phyloP scores from a whole-genome alignment of 306 rosid species.

The Gastrolobium villosum region DNA sequence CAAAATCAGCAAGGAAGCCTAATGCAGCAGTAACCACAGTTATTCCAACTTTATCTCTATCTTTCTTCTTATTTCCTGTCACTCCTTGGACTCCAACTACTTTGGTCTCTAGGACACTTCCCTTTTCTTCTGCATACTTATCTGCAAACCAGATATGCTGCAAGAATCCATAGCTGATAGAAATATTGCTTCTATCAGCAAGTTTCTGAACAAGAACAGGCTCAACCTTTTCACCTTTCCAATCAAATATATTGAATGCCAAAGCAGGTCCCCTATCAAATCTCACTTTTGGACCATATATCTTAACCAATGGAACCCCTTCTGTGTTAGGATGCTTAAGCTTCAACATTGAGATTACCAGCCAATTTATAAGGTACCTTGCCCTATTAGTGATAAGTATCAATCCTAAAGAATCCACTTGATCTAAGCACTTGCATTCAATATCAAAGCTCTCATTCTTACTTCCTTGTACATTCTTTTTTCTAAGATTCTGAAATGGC shows the following conservation, averaged over 20 bases:
- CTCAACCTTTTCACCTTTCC: constrained; percentile 94
- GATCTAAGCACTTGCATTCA: constrained; percentile 80
- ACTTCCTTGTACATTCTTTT: constrained; percentile 40
- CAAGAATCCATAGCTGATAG: constrained; percentile 81
- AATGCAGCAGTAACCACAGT: constrained; percentile 90
- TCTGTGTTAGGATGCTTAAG: constrained; percentile 85
- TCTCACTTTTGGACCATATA: constrained; percentile 86
- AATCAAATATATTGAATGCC: constrained; percentile 91
- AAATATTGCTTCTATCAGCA: constrained; percentile 85
- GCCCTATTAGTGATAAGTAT: constrained; percentile 63
- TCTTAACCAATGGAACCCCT: constrained; percentile 67
- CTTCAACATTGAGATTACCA: constrained; percentile 82
- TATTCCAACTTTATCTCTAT: constrained; percentile 58
- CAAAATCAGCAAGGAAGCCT: constrained; percentile 82
- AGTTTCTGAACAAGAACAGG: constrained; percentile 93
- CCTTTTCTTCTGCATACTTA: constrained; percentile 75
- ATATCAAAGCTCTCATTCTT: constrained; percentile 48
- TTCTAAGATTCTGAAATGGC: constrained; percentile 22
- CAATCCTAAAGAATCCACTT: constrained; percentile 79
- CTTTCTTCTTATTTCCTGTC: constrained; percentile 51
- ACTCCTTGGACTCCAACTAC: constrained; percentile 46
- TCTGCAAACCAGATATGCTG: constrained; percentile 80
- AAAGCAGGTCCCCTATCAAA: constrained; percentile 90
- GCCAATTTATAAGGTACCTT: constrained; percentile 89
- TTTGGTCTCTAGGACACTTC: constrained; percentile 61